Evolutionary conservation across 2,329 filamentous ascomycete genomes (phyloP), one percentile per base, ranked within the genome.

Genomic region (Epichloe coenophiala): DNA sequence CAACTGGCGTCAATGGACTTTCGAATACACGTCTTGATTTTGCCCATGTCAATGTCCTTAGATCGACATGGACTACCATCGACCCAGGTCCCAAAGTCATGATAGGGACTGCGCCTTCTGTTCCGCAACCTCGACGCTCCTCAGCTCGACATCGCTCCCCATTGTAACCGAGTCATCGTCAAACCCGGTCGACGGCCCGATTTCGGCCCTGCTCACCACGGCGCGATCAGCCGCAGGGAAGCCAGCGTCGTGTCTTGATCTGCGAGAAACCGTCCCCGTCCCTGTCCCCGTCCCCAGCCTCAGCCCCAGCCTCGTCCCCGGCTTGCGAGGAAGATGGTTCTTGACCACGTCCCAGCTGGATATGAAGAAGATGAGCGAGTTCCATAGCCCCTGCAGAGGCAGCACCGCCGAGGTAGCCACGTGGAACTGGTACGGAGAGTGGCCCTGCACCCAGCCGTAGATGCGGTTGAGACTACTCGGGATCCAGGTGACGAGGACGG

Each of bases 371-470:
- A 93, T 87, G 48, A 87, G 68, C 33, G 81, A 77, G 61, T 91
- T 91, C 85, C 86, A 90, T 35, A 88, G 77, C 1, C 87, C 87
- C 63, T 91, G 87, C 1, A 88, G 71, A 0, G 87, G 86, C 3
- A 91, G 71, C 0, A 90, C 86, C 2, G 86, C 72, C 2, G 83
- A 81, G 6, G 83, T 81, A 1, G 79, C 76, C 47, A 88, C 75
- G 61, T 86, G 84, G 47, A 88, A 77, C 11, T 74, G 76, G 61
- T 81, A 90, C 52, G 73, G 76, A 33, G 74, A 71, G 8, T 68
- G 58, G 12, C 71, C 61, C 47, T 76, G 66, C 7, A 80, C 66
- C 55, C 88, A 74, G 55, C 80, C 76, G 65, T 88, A 84, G 31
- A 89, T 77, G 33, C 86, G 75, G 65, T 91, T 91, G 60, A 86